Evolutionary conservation across 163 green algal species (phyloP).

Genomic region (Prototheca cutis): DNA sequence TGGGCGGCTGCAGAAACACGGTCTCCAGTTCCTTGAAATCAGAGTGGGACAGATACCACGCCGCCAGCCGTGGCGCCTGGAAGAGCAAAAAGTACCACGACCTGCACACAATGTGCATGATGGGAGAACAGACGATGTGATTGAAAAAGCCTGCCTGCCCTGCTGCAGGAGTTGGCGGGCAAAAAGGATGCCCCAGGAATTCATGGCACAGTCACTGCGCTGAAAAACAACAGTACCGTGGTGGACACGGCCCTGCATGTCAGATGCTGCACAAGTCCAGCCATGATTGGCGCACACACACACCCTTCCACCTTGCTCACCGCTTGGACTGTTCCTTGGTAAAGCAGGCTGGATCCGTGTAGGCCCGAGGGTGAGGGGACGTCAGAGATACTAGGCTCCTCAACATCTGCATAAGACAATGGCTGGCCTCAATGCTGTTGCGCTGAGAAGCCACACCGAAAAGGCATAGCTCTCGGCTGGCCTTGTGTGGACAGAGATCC

Average conservation of each 20-base stretch:
- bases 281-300: too few relatives aligned
- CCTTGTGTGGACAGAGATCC: too few relatives aligned
- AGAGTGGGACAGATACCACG: background rate
- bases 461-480: too few relatives aligned
- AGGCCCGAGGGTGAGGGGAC: slow-evolving; percentile 2
- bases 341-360: slow-evolving; percentile 3
- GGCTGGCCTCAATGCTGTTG: too few relatives aligned
- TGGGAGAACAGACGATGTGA: background rate
- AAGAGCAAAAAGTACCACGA: slow-evolving; percentile 5
- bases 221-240: too few relatives aligned
- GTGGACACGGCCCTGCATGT: too few relatives aligned
- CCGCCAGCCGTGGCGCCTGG: background rate
- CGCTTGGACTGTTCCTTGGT: background rate
- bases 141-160: background rate
- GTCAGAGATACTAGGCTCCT: slow-evolving; percentile 37
- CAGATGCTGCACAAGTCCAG: too few relatives aligned
- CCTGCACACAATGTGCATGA: background rate
- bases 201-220: too few relatives aligned
- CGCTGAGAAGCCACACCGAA: too few relatives aligned
- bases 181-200: too few relatives aligned
- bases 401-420: too few relatives aligned
- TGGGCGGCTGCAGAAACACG: background rate
- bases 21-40: slow-evolving; percentile 9
- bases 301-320: background rate
- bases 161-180: background rate